Evolutionary conservation across 257 asterid genomes (phyloP), one percentile per base, ranked within the genome.

Genomic region (Solanum pinnatisectum): DNA sequence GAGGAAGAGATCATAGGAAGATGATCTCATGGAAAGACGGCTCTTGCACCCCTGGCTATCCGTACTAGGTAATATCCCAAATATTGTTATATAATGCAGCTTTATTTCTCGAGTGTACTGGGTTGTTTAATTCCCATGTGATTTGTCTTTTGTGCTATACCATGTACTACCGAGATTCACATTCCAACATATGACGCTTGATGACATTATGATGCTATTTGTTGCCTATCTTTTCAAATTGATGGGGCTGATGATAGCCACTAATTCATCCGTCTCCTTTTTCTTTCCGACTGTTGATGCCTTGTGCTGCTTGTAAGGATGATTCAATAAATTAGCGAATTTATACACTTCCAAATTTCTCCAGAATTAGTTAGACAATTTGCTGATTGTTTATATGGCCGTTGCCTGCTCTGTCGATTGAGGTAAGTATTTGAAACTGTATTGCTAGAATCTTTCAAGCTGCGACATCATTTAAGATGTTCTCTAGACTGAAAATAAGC

Each of bases 1-100:
- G 99, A 85, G 99, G 99, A 60, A 92, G 98, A 92, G 98, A 95
- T 90, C 94, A 93, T 22, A 93, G 98, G 90, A 97, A 95, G 91
- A 92, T 97, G 98, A 94, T 97, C 84, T 97, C 98, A 3, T 97
- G 99, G 98, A 96, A 97, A 88, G 96, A 92, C 87, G 90, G 88
- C 22, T 87, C 46, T 42, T 95, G 96, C 89, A 90, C 94, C 46
- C 91, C 97, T 37, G 98, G 99, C 77, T 95, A 93, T 91, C 98
- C 99, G 27, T 94, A 87, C 88, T 96, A 91, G 94, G 87, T 82
- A 81, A 82, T 49, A 49, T 82, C 32, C 71, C 44, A 82, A 77
- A 49, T 82, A 12, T 49, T 82, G 42, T 49, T 82, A 52, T 32
- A 18, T 82, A 30, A 32, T 49, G 71, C 32, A 30, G 27, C 27